Base-by-base conservation (phyloP, 352 stramenopile genomes). In the Pythium apleroticum region DNA sequence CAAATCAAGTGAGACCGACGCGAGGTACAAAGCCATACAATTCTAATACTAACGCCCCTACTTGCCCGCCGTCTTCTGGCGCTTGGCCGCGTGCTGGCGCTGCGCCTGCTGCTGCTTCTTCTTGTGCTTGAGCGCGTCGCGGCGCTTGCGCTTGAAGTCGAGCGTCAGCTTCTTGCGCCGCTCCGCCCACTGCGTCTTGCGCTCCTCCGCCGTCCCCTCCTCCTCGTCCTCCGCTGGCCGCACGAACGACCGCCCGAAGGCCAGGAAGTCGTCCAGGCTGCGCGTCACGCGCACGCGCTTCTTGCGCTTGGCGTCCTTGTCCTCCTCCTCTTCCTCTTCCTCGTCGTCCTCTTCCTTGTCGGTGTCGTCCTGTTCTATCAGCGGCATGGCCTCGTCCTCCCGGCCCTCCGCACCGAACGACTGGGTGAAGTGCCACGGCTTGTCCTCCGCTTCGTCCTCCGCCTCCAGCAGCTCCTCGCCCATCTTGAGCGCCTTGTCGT, bases 61-160 rank as follows among this genome's bases (percentile, higher is more conserved):
- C 55, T 57, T 57, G 8, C 10, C 30, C 1, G 25, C 28, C 17
- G 60, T 68, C 57, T 76, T 78, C 37, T 86, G 77, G 49, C 80
- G 71, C 68, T 78, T 78, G 53, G 66, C 63, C 31, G 64, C 59
- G 57, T 73, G 63, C 22, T 53, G 60, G 27, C 67, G 65, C 17
- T 58, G 66, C 57, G 48, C 41, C 52, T 89, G 84, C 64, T 84
- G 81, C 41, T 83, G 71, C 49, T 86, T 81, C 68, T 94, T 94
- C 60, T 88, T 88, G 57, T 69, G 77, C 70, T 91, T 90, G 55
- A 89, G 67, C 39, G 85, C 78, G 52, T 91, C 81, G 31, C 84
- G 81, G 19, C 84, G 81, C 73, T 94, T 94, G 58, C 85, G 83
- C 43, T 90, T 90, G 66, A 86, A 94, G 65, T 94, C 85, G 20